These are phyloP conservation scores for Trametes cinnabarina DNA, from an alignment of 768 basidiomycete species.

Conservation along the genomic window DNA sequence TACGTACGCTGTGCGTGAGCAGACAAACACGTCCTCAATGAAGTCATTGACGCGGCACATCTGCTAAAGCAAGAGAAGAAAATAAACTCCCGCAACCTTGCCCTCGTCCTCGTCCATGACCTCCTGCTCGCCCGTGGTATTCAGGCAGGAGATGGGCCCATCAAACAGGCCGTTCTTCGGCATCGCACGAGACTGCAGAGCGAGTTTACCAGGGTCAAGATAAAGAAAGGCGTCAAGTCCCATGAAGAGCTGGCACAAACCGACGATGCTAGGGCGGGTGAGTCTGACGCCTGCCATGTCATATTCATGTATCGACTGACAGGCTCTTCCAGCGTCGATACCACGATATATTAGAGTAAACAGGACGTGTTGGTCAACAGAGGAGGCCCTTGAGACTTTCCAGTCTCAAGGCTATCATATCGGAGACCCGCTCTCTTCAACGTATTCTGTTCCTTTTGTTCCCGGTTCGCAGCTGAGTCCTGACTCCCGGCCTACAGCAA, in stretches of 20 bases:
- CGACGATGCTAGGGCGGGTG: conserved; percentile 65
- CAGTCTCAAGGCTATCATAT: conserved; percentile 53
- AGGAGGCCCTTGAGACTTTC: conserved; percentile 62
- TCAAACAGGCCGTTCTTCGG: conserved; percentile 82
- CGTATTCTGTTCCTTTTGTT: conserved; percentile 35
- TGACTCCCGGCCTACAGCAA: too few species aligned
- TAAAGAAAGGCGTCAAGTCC: conserved; percentile 66
- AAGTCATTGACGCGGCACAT: conserved; percentile 65
- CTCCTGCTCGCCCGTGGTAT: conserved; percentile 80
- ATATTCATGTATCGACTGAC: too few species aligned
- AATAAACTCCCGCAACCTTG: conserved; percentile 71
- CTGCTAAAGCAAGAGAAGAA: conserved; percentile 76
- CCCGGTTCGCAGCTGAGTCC: too few species aligned
- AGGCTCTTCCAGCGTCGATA: conserved; percentile 49
- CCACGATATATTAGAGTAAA: conserved; percentile 89
- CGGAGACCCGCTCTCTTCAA: conserved; percentile 51
- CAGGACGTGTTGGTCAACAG: conserved; percentile 60
- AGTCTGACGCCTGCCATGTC: conserved; percentile 11
- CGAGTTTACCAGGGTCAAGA: conserved; percentile 82
- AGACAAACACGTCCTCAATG: conserved; percentile 78
- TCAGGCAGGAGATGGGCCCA: conserved; percentile 85
- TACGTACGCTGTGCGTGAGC: background rate
- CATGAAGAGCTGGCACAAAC: conserved; percentile 62
- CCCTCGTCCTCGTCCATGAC: conserved; percentile 89
- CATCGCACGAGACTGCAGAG: conserved; percentile 88